Evolutionary conservation across 1,139 yeast genomes (phyloP).

Genomic region (Geotrichum bryndzae): DNA sequence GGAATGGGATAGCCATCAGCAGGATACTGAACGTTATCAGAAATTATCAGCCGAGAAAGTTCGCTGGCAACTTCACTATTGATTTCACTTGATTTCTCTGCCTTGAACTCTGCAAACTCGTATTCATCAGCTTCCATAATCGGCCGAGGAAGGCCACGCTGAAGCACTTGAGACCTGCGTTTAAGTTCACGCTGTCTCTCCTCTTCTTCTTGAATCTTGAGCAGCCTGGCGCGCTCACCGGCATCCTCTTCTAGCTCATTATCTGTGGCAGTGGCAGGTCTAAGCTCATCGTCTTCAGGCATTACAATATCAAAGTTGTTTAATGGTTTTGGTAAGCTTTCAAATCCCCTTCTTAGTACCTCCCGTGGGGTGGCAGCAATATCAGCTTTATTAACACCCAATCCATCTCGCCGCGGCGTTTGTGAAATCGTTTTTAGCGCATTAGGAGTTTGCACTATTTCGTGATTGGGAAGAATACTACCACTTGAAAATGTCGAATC

Average conservation of each 20-base stretch:
- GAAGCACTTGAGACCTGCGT: conserved; percentile 48
- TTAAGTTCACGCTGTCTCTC: conserved; percentile 28
- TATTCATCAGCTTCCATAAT: conserved; percentile 22
- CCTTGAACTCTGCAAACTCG: conserved; percentile 1
- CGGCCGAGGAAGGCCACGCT: conserved; percentile 42
- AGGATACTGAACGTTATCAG: conserved; percentile 44
- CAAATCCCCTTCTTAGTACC: conserved; percentile 34
- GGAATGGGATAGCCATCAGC: conserved; percentile 21
- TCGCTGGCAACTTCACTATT: conserved; percentile 36
- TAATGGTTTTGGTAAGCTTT: conserved; percentile 47
- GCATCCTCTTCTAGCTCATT: conserved; percentile 31
- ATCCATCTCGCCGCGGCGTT: conserved; percentile 24
- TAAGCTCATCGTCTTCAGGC: conserved; percentile 32
- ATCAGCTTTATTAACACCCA: conserved; percentile 23
- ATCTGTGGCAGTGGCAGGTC: conserved; percentile 6
- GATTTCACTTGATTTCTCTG: conserved; percentile 9
- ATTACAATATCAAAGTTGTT: conserved; percentile 53
- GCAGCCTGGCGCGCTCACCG: conserved; percentile 35
- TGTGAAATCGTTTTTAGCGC: conserved; percentile 17
- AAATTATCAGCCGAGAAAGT: conserved; percentile 39
- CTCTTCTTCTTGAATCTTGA: conserved; percentile 25
- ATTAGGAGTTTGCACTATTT: conserved; percentile 21
- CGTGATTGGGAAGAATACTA: conserved; percentile 3
- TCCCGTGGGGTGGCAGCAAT: conserved; percentile 23
- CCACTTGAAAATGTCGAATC: conserved; percentile 17